These are phyloP conservation scores for Pythium aphanidermatum DNA, from an alignment of 352 stramenopile genomes.

Conservation along the genomic window DNA sequence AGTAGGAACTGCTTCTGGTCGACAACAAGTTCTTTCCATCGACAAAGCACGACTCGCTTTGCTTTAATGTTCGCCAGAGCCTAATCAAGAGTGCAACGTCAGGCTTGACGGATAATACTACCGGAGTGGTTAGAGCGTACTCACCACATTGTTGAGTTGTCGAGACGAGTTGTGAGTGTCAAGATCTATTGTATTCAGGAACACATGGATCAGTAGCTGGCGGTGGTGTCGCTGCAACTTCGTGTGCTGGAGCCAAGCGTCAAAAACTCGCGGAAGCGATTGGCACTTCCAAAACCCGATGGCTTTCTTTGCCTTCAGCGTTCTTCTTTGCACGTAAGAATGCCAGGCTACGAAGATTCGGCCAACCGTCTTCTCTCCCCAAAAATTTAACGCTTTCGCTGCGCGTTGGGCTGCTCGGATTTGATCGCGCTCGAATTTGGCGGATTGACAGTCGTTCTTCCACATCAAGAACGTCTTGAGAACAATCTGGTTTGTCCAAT, in stretches of 20 bases:
- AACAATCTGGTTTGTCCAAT: slow-evolving; percentile 51
- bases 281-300: slow-evolving; percentile 67
- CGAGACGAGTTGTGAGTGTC: slow-evolving; percentile 64
- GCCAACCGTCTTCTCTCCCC: slow-evolving; percentile 41
- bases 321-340: slow-evolving; percentile 28
- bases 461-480: slow-evolving; percentile 51
- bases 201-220: slow-evolving; percentile 43
- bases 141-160: slow-evolving; percentile 40
- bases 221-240: slow-evolving; percentile 16
- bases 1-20: slow-evolving; percentile 66
- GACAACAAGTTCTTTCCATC: slow-evolving; percentile 47
- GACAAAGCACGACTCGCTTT: slow-evolving; percentile 37
- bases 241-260: slow-evolving; percentile 36
- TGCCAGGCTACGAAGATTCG: slow-evolving; percentile 46
- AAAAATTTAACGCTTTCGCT: slow-evolving; percentile 54
- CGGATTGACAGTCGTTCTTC: slow-evolving; percentile 22
- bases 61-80: slow-evolving; percentile 31
- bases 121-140: too few relatives aligned
- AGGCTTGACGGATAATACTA: too few relatives aligned
- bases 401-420: slow-evolving; percentile 24
- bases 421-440: slow-evolving; percentile 19
- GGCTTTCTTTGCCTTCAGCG: slow-evolving; percentile 43
- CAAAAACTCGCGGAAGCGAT: slow-evolving; percentile 48
- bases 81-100: too few relatives aligned
- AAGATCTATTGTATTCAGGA: slow-evolving; percentile 52